These are phyloP conservation scores for Colletotrichum acutatum DNA, from an alignment of 2,329 filamentous ascomycete species.

Conservation along the genomic window DNA sequence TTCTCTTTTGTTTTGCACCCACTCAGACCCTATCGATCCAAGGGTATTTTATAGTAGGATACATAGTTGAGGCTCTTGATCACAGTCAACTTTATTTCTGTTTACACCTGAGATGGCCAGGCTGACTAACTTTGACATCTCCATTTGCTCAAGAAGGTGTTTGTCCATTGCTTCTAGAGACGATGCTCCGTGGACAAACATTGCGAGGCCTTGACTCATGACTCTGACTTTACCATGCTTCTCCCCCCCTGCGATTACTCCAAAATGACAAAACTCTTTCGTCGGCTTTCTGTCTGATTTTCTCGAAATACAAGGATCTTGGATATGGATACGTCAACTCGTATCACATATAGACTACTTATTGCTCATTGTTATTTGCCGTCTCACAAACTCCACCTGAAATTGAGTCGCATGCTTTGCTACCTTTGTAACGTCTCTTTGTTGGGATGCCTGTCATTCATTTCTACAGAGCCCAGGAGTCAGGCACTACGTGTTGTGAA, in stretches of 20 bases:
- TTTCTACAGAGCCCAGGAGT: not conserved
- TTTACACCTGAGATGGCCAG: not conserved
- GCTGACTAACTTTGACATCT: not conserved
- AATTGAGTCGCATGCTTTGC: not conserved
- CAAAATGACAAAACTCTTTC: not conserved
- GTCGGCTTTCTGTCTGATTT: not conserved
- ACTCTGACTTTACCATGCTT: not conserved
- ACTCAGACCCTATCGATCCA: not conserved
- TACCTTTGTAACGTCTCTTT: not conserved
- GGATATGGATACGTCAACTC: not conserved
- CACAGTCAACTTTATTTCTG: not conserved
- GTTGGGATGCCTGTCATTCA: not conserved
- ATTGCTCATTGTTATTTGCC: not conserved
- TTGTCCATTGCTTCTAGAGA: not conserved
- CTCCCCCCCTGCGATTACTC: not conserved
- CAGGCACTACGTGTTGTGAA: not conserved
- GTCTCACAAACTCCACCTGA: not conserved
- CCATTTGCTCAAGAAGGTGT: not conserved
- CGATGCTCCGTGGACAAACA: not conserved
- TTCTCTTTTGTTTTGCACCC: not conserved
- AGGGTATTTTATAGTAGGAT: not conserved
- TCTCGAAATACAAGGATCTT: not conserved
- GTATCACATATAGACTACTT: not conserved
- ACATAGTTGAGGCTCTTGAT: not conserved
- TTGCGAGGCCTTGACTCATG: not conserved